These are phyloP conservation scores for Corylus avellana DNA, from an alignment of 306 rosid species.

Conservation along the genomic window DNA sequence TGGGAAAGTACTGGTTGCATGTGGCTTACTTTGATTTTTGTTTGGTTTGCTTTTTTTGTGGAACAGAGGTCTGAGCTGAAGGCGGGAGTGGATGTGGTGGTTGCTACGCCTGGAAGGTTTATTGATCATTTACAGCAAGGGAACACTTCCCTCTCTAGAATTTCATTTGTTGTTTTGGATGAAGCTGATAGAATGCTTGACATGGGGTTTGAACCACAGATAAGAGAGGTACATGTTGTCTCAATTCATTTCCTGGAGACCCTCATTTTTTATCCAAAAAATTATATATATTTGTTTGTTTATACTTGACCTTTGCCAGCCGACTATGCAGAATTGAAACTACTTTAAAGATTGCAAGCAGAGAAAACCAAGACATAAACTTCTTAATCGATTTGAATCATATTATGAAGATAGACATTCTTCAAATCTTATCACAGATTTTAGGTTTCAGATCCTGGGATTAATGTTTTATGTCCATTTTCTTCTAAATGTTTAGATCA, in stretches of 20 bases:
- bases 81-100: conserved; percentile 74
- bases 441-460: neutral
- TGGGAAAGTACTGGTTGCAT: neutral
- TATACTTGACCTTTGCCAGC: neutral
- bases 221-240: conserved; percentile 60
- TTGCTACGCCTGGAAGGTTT: conserved; percentile 93
- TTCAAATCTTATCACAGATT: neutral
- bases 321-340: neutral
- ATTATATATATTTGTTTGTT: neutral
- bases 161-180: conserved; percentile 80
- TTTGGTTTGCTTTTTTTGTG: conserved; percentile 29
- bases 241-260: neutral
- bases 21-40: conserved; percentile 1
- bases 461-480: neutral
- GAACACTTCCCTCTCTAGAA: conserved; percentile 73
- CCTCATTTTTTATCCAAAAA: neutral
- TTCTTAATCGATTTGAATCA: neutral
- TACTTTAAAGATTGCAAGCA: neutral
- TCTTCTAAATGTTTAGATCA: neutral
- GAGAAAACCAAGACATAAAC: conserved; percentile 1
- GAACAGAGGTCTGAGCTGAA: conserved; percentile 78
- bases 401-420: conserved; percentile 9
- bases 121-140: conserved; percentile 90
- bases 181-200: conserved; percentile 97
- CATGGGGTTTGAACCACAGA: conserved; percentile 94